These are phyloP conservation scores for Phialemonium atrogriseum DNA, from an alignment of 2,329 filamentous ascomycete genomes.

Conservation along the genomic window DNA sequence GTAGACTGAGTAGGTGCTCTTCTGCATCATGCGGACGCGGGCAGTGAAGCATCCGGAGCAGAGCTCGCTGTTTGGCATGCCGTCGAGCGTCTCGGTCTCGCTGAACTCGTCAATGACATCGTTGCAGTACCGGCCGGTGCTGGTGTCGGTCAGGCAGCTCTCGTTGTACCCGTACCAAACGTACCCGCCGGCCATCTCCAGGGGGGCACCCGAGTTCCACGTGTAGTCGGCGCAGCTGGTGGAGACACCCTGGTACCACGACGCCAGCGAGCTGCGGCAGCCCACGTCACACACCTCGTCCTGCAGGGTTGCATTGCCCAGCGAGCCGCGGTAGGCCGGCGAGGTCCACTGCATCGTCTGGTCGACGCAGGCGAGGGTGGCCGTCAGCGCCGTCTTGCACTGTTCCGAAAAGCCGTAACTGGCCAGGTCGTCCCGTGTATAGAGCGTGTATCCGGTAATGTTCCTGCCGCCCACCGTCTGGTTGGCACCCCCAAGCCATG, in stretches of 20 bases:
- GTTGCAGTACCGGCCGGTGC: background rate
- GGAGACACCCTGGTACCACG: background rate
- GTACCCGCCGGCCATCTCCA: background rate
- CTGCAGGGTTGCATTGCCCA: background rate
- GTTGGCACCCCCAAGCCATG: background rate
- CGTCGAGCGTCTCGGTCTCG: conserved; percentile 2
- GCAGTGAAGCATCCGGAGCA: conserved; percentile 14
- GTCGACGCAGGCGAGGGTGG: background rate
- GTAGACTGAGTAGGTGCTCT: conserved; percentile 13
- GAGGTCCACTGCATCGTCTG: background rate
- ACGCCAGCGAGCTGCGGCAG: background rate
- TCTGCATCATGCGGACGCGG: conserved; percentile 16
- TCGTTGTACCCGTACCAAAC: background rate
- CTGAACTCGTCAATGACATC: conserved; percentile 11
- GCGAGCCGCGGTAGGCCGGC: background rate
- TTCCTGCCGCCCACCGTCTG: background rate
- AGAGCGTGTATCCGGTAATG: background rate
- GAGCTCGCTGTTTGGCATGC: conserved; percentile 15
- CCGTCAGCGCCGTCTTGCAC: background rate
- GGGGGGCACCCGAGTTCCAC: background rate
- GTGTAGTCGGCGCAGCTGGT: background rate
- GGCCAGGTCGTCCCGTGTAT: background rate
- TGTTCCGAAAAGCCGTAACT: background rate
- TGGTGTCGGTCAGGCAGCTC: background rate
- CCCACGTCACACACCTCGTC: background rate